Conservation (phyloP, 225 moss, liverwort and hornwort genomes). For the Marchantia paleacea region DNA sequence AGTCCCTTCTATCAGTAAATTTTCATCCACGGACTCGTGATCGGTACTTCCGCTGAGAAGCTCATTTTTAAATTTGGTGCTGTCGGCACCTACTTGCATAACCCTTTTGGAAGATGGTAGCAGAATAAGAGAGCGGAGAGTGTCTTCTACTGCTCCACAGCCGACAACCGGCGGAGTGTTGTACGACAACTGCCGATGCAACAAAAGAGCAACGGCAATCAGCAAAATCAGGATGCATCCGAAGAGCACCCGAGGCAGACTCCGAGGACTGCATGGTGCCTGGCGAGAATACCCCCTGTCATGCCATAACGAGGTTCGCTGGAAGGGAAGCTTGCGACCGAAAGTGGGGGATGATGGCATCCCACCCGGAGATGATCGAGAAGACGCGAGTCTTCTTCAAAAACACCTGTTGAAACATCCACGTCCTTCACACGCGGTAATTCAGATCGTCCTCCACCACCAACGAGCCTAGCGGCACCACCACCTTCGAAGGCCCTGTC, state of each 20-base stretch:
- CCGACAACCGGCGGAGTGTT: constrained; percentile 13
- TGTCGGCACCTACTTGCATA: constrained; percentile 16
- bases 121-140: constrained; percentile 34
- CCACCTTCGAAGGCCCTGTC: neutral
- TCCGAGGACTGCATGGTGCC: constrained; percentile 35
- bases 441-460: neutral
- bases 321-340: constrained; percentile 39
- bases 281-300: constrained; percentile 32
- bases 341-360: constrained; percentile 48
- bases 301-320: constrained; percentile 31
- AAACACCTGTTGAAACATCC: neutral
- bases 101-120: constrained; percentile 27
- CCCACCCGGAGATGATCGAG: constrained; percentile 24
- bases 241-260: constrained; percentile 26
- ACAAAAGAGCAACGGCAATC: constrained; percentile 23
- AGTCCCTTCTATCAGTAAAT: constrained; percentile 28
- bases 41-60: constrained; percentile 33
- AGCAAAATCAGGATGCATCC: constrained; percentile 33
- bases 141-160: constrained; percentile 42
- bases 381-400: constrained; percentile 12
- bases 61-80: constrained; percentile 12
- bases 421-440: neutral
- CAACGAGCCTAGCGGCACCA: too few relatives aligned
- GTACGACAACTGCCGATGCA: constrained; percentile 22
- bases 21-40: constrained; percentile 38